Conservation (phyloP, 2,329 filamentous ascomycete genomes). For the Geoglossum cookeanum region DNA sequence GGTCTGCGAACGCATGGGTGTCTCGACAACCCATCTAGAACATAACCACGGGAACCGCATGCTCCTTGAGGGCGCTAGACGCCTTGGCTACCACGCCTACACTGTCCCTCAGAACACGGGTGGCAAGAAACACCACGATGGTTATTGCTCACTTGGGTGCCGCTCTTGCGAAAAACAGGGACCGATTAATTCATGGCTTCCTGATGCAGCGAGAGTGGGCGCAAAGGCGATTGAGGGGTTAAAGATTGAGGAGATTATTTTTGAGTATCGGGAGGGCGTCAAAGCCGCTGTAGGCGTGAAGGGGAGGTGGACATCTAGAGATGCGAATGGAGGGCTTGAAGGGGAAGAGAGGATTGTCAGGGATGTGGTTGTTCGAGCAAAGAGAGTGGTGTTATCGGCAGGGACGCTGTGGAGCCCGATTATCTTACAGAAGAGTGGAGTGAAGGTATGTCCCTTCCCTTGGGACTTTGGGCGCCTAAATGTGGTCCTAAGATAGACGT, state of each 20-base stretch:
- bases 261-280: constrained; percentile 35
- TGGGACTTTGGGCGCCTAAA: background rate
- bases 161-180: constrained; percentile 58
- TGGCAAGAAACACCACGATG: constrained; percentile 54
- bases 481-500: background rate
- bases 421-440: constrained; percentile 55
- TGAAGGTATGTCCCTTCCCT: constrained; percentile 33
- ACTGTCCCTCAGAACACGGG: constrained; percentile 65
- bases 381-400: constrained; percentile 59
- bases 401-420: constrained; percentile 63
- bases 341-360: constrained; percentile 33
- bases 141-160: constrained; percentile 41
- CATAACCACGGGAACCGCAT: constrained; percentile 56
- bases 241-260: constrained; percentile 48
- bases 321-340: constrained; percentile 38
- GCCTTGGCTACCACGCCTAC: constrained; percentile 51
- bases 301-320: constrained; percentile 58
- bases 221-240: constrained; percentile 75
- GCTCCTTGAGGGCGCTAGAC: constrained; percentile 55
- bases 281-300: constrained; percentile 49
- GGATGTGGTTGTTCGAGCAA: constrained; percentile 54
- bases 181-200: constrained; percentile 56
- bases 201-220: constrained; percentile 58
- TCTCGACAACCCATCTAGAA: constrained; percentile 41
- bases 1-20: constrained; percentile 64